Evolutionary conservation across 1,284 basidiomycete genomes (phyloP).

Genomic region (Inonotus obliquus): DNA sequence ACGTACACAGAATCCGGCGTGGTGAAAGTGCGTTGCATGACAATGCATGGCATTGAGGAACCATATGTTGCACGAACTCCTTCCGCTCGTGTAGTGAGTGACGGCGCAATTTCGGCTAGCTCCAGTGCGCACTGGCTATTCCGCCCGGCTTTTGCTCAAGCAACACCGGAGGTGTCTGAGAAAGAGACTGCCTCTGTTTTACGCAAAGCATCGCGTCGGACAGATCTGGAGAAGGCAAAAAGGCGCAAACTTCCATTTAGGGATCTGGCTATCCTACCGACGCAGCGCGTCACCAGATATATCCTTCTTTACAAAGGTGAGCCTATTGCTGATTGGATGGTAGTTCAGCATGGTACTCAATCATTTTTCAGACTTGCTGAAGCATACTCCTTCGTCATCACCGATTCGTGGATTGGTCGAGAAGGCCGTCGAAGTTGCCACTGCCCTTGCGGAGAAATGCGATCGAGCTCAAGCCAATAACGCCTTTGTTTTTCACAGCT

Average conservation of each 20-base stretch:
- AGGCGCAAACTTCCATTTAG: constrained; percentile 30
- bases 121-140: constrained; percentile 13
- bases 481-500: constrained; percentile 37
- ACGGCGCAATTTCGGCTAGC: neutral
- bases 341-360: neutral
- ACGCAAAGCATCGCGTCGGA: constrained; percentile 10
- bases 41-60: constrained; percentile 3
- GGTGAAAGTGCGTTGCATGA: constrained; percentile 5
- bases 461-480: constrained; percentile 60
- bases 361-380: constrained; percentile 35
- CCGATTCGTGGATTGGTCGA: constrained; percentile 47
- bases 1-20: neutral
- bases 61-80: neutral
- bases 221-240: constrained; percentile 14
- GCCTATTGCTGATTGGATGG: constrained; percentile 23
- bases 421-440: constrained; percentile 53
- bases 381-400: constrained; percentile 38
- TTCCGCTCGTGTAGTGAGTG: neutral
- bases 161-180: neutral
- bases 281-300: constrained; percentile 66
- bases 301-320: constrained; percentile 61
- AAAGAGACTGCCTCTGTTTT: constrained; percentile 4
- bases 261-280: constrained; percentile 65
- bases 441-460: constrained; percentile 57
- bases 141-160: constrained; percentile 9